These are phyloP conservation scores for Trypanosoma mega DNA, from an alignment of 208 protist genomes.

Conservation along the genomic window DNA sequence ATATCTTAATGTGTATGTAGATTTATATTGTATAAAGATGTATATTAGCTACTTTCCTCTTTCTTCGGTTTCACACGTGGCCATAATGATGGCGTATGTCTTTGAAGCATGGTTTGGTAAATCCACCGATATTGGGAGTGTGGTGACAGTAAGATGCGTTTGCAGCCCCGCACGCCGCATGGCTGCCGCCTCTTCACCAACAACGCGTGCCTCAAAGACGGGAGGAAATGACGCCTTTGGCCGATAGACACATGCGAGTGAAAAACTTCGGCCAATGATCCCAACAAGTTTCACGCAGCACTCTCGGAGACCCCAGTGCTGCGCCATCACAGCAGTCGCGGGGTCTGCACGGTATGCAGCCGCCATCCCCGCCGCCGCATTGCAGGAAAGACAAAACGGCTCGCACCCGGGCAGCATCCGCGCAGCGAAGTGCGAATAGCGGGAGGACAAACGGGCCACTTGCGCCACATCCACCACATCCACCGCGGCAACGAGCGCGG, in stretches of 20 bases:
- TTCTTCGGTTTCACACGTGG: not conserved
- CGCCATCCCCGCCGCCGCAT: not conserved
- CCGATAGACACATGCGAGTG: conserved; percentile 28
- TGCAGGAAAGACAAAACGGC: not conserved
- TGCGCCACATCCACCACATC: conserved; percentile 47
- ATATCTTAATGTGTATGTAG: too few species aligned
- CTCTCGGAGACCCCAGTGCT: conserved; percentile 63
- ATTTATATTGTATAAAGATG: too few species aligned
- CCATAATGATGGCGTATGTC: conserved; percentile 16
- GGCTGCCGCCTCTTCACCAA: conserved; percentile 2
- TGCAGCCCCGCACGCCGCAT: conserved; percentile 10
- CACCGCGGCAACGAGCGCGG: conserved; percentile 23
- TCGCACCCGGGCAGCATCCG: conserved; percentile 16
- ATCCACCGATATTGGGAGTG: not conserved
- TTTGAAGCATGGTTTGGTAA: conserved; percentile 3
- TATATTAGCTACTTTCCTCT: not conserved
- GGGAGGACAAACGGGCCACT: conserved; percentile 28
- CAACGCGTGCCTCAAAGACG: conserved; percentile 13
- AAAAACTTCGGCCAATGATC: conserved; percentile 35
- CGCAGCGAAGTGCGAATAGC: conserved; percentile 23
- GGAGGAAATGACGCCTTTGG: conserved; percentile 9
- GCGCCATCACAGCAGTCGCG: conserved; percentile 34
- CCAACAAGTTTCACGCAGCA: conserved; percentile 66
- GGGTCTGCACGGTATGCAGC: conserved; percentile 22
- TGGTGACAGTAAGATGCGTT: conserved; percentile 7